Base-by-base conservation (phyloP, 1,139 yeast species). In the Eremothecium cymbalariae region DNA sequence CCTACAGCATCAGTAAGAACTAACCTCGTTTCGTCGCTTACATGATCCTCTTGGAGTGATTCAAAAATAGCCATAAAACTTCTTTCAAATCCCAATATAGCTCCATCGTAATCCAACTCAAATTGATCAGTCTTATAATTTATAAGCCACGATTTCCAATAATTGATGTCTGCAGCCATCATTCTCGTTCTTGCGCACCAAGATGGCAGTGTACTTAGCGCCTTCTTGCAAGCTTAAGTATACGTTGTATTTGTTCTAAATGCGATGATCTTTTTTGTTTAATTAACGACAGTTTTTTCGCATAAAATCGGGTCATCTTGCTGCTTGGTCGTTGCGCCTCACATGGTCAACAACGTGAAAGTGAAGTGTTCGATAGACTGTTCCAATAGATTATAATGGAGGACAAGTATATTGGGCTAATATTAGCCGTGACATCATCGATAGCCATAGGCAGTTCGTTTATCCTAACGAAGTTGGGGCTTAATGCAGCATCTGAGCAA, bases 401-500 rank as follows among this genome's bases (percentile, higher is more conserved):
- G 51, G 95, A 85, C 47, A 85, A 86, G 56, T 85, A 84, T 55
- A 81, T 85, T 40, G 96, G 96, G 25, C 72, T 85, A 47, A 90
- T 86, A 8, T 70, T 85, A 48, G 96, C 96, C 41, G 77, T 85
- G 62, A 74, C 86, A 42, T 79, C 93, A 32, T 84, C 95, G 12
- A 64, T 85, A 51, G 95, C 95, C 23, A 86, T 85, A 39, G 96
- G 95, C 21, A 77, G 88, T 4, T 81, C 93, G 13, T 86, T 85
- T 60, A 86, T 85, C 49, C 77, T 85, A 57, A 85, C 96, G 27
- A 85, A 85, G 57, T 80, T 81, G 56, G 95, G 95, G 8, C 71
- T 86, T 27, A 73, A 77, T 60, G 81, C 79, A 39, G 80, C 93
- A 2, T 70, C 81, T 9, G 67, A 71, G 38, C 75, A 73, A 40